Base-by-base conservation (phyloP, 2,329 filamentous ascomycete genomes). In the Pseudogymnoascus sp. region DNA sequence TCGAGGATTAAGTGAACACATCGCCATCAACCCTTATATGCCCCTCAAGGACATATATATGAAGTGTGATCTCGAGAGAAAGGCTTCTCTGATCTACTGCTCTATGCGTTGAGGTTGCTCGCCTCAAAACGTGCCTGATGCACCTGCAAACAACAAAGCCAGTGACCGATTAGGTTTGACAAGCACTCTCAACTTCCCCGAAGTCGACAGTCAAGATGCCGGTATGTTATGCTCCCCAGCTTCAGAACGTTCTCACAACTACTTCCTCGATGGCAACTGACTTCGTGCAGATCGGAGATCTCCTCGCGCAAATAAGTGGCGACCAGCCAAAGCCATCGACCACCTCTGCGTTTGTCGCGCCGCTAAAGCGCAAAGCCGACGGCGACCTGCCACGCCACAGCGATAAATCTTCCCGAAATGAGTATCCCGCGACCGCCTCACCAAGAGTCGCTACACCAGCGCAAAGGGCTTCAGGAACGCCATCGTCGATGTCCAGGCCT, bases 261-360 rank as follows among this genome's bases (percentile, higher is more conserved):
- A 18, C n/a, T 55, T 28, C 45, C 49, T 64, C 49, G 60, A 67
- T 55, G 49, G 28, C n/a, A n/a, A 64, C 64, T 67, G 68, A 69
- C 62, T 63, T 63, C 52, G 18, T 65, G 45, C 64, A 83, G 80
- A 84, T 85, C 68, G 75, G 79, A 65, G 82, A 85, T 66, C 75
- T 85, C n/a, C 78, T 85, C 35, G 85, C 83, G 67, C 81, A 84
- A 71, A 88, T 88, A 67, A 83, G 78, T 66, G 85, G 84, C 65
- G 78, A 80, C 71, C 74, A 78, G 43, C 68, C 71, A 61, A 65
- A 76, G 28, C 69, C 69, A 59, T 63, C 75, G 14, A 67, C 67
- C 9, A 40, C 70, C 2, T 69, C 69, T 61, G 65, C 72, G 14
- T 66, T 72, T 58, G 63, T 66, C 45, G 67, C 75, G 14, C 68